These are phyloP conservation scores for Serpula lacrymans DNA, from an alignment of 768 basidiomycete genomes.

Conservation along the genomic window DNA sequence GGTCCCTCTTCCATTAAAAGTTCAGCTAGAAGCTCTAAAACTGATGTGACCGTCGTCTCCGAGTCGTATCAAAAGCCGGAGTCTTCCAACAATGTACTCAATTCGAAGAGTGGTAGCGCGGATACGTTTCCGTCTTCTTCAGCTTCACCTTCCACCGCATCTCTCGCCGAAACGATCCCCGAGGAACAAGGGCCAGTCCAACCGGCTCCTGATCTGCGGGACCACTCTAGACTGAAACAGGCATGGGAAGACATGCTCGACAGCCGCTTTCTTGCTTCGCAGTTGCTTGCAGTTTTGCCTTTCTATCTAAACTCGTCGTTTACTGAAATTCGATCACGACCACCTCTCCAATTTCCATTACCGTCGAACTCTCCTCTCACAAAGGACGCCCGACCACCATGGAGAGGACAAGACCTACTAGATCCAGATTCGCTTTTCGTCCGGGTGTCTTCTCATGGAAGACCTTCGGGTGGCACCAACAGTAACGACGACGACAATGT, in stretches of 20 bases:
- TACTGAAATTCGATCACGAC: conserved; percentile 45
- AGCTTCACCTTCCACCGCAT: conserved; percentile 18
- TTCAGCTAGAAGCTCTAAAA: conserved; percentile 26
- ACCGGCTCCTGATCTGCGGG: conserved; percentile 46
- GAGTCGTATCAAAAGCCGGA: conserved; percentile 20
- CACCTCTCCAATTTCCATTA: conserved; percentile 48
- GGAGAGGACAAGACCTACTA: conserved; percentile 19
- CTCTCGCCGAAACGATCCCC: conserved; percentile 13
- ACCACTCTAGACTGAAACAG: conserved; percentile 57
- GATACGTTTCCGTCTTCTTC: conserved; percentile 16
- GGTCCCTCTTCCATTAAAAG: conserved; percentile 16
- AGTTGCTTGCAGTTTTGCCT: conserved; percentile 56
- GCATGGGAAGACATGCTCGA: conserved; percentile 71
- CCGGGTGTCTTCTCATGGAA: conserved; percentile 24
- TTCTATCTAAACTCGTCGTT: conserved; percentile 65
- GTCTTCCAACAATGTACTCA: conserved; percentile 11
- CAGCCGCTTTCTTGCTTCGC: conserved; percentile 51
- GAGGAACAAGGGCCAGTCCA: conserved; percentile 4
- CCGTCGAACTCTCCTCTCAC: conserved; percentile 45
- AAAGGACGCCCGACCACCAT: conserved; percentile 12
- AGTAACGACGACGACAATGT: conserved; percentile 20
- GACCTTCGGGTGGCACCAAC: conserved; percentile 21
- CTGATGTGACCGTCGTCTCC: conserved; percentile 22
- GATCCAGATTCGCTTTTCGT: conserved; percentile 28
- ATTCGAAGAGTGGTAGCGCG: conserved; percentile 12